Conservation (phyloP, 2,329 filamentous ascomycete genomes). For the Kalmusia sp. region DNA sequence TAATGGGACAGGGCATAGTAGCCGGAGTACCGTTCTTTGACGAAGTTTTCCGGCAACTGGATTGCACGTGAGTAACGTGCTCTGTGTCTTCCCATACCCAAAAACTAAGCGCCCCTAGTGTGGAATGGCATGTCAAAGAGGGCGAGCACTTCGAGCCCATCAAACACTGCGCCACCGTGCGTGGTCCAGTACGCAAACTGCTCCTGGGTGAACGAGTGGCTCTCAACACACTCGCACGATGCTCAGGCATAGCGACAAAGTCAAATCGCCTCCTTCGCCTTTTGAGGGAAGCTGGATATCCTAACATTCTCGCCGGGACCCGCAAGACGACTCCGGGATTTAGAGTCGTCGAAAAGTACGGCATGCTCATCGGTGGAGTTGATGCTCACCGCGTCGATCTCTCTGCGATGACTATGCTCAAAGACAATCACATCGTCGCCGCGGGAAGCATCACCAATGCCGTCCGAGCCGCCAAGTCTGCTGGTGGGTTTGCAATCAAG, state of each 20-base stretch:
- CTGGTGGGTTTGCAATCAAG: slow-evolving; percentile 89
- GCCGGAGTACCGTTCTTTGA: slow-evolving; percentile 95
- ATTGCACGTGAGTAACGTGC: slow-evolving; percentile 69
- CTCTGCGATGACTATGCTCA: slow-evolving; percentile 93
- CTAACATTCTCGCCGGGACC: slow-evolving; percentile 87
- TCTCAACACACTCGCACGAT: slow-evolving; percentile 87
- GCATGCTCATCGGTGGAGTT: slow-evolving; percentile 91
- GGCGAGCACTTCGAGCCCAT: slow-evolving; percentile 69
- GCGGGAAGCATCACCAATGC: slow-evolving; percentile 83
- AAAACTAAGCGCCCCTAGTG: slow-evolving; percentile 52
- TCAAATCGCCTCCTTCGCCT: slow-evolving; percentile 58
- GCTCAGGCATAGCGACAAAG: slow-evolving; percentile 85
- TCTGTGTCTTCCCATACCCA: too few relatives aligned
- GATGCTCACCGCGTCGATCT: slow-evolving; percentile 93
- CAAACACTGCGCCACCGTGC: slow-evolving; percentile 77
- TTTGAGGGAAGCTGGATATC: slow-evolving; percentile 71
- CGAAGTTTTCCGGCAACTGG: slow-evolving; percentile 88
- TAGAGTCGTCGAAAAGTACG: slow-evolving; percentile 95
- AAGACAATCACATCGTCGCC: slow-evolving; percentile 98
- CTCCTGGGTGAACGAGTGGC: slow-evolving; percentile 94
- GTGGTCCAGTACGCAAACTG: slow-evolving; percentile 80
- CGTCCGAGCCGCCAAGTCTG: slow-evolving; percentile 81
- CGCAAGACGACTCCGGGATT: slow-evolving; percentile 98
- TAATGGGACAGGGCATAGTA: slow-evolving; percentile 68
- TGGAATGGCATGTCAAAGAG: slow-evolving; percentile 86